A percentile compares a stretch with the other conserved stretches of the same genome.
These are phyloP conservation scores for Pseudodiploospora longispora DNA, from an alignment of 2,329 filamentous ascomycete species.

Conservation along the genomic window DNA sequence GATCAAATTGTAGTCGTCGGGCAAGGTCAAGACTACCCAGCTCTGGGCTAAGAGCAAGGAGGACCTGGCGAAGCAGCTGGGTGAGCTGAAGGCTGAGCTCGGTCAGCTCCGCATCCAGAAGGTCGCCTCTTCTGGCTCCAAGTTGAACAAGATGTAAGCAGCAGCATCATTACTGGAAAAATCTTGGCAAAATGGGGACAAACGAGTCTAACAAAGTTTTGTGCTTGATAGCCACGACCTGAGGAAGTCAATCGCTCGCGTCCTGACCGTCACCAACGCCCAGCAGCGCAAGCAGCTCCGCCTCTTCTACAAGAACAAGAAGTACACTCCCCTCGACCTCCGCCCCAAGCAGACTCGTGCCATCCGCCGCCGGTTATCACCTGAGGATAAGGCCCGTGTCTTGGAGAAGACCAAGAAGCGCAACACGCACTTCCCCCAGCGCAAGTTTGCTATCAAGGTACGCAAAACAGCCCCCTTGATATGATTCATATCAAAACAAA, in stretches of 20 bases:
- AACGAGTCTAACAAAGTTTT: conserved; percentile 16
- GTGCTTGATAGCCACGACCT: conserved; percentile 72
- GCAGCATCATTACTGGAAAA: not conserved
- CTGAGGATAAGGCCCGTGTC: conserved; percentile 76
- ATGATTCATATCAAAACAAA: not conserved
- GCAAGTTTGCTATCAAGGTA: conserved; percentile 99
- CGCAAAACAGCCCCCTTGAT: conserved; percentile 6
- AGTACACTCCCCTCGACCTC: conserved; percentile 97
- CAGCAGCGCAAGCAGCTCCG: conserved; percentile 98
- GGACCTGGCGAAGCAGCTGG: conserved; percentile 90
- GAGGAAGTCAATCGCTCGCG: conserved; percentile 98
- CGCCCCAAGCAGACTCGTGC: conserved; percentile 97
- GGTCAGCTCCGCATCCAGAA: conserved; percentile 97
- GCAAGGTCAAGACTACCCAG: conserved; percentile 86
- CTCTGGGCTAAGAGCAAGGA: conserved; percentile 99
- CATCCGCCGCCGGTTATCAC: conserved; percentile 89
- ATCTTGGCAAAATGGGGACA: conserved; percentile 4
- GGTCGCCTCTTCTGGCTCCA: conserved; percentile 89
- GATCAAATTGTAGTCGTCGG: conserved; percentile 31
- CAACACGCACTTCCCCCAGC: conserved; percentile 90
- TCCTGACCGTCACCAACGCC: conserved; percentile 99
- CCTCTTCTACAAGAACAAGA: conserved; percentile 99
- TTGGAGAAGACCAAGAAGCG: conserved; percentile 98
- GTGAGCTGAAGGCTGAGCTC: conserved; percentile 92
- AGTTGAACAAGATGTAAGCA: conserved; percentile 93